Evolutionary conservation across 2,329 filamentous ascomycete genomes (phyloP).

Genomic region (Aureobasidium mangrovei): DNA sequence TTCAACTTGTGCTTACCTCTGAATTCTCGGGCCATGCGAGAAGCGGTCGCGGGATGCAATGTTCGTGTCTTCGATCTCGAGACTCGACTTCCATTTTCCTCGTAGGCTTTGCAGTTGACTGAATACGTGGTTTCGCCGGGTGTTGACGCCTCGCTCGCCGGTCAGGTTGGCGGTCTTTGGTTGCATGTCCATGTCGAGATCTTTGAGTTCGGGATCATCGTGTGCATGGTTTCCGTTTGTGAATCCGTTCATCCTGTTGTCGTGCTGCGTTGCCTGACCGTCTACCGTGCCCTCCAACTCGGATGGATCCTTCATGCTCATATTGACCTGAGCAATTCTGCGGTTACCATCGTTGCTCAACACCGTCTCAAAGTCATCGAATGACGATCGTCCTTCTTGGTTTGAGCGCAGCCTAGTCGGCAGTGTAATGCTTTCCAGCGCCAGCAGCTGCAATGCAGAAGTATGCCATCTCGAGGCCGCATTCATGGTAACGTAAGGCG

Average conservation of each 20-base stretch:
- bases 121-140: constrained; percentile 28
- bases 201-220: neutral
- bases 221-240: constrained; percentile 19
- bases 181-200: constrained; percentile 22
- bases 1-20: constrained; percentile 3
- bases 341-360: constrained; percentile 72
- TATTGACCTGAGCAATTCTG: constrained; percentile 64
- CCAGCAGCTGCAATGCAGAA: constrained; percentile 65
- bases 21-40: constrained; percentile 15
- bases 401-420: constrained; percentile 58
- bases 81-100: constrained; percentile 29
- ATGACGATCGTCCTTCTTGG: constrained; percentile 37
- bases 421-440: constrained; percentile 69
- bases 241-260: constrained; percentile 26
- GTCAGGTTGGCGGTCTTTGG: constrained; percentile 11
- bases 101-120: constrained; percentile 32
- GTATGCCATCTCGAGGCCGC: constrained; percentile 65
- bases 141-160: constrained; percentile 3
- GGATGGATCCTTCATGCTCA: constrained; percentile 47
- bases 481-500: constrained; percentile 52
- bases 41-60: constrained; percentile 26
- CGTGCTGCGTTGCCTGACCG: constrained; percentile 20
- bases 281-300: constrained; percentile 22
- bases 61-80: constrained; percentile 25
- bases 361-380: constrained; percentile 56